phyloP scores from a whole-genome alignment of 306 rosid species.

The Quercus rubra region DNA sequence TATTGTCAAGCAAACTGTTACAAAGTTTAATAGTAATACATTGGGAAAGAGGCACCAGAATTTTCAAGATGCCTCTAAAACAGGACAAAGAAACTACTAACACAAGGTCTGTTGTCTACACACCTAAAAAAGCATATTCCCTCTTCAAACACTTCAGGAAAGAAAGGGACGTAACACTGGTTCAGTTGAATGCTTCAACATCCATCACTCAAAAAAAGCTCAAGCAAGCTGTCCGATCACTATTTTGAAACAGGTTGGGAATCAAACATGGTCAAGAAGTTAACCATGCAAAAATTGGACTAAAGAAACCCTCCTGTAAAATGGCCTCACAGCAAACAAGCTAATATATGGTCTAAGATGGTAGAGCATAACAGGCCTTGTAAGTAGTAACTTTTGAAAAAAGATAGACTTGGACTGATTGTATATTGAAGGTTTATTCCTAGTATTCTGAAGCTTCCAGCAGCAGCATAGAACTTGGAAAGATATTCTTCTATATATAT shows the following conservation, averaged over 20 bases:
- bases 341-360: constrained; percentile 31
- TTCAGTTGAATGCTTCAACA: constrained; percentile 23
- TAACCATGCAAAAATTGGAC: constrained; percentile 41
- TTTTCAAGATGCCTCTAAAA: constrained; percentile 20
- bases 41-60: constrained; percentile 22
- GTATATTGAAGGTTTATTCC: constrained; percentile 8
- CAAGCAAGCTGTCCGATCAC: constrained; percentile 34
- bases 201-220: constrained; percentile 33
- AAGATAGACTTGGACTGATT: constrained; percentile 24
- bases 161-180: constrained; percentile 26
- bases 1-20: constrained; percentile 11
- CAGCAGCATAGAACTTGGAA: not conserved
- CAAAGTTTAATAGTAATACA: constrained; percentile 4
- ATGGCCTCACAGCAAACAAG: constrained; percentile 46
- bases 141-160: constrained; percentile 9
- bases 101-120: constrained; percentile 34
- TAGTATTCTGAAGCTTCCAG: constrained; percentile 28
- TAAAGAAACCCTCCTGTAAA: constrained; percentile 51
- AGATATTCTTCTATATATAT: constrained; percentile 4
- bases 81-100: constrained; percentile 21
- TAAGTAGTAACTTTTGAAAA: constrained; percentile 22
- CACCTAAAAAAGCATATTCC: constrained; percentile 31
- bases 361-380: constrained; percentile 40
- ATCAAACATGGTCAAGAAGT: constrained; percentile 40
- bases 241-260: constrained; percentile 39